Evolutionary conservation across 768 basidiomycete genomes (phyloP).

Genomic region (Macrocybe gigantea): DNA sequence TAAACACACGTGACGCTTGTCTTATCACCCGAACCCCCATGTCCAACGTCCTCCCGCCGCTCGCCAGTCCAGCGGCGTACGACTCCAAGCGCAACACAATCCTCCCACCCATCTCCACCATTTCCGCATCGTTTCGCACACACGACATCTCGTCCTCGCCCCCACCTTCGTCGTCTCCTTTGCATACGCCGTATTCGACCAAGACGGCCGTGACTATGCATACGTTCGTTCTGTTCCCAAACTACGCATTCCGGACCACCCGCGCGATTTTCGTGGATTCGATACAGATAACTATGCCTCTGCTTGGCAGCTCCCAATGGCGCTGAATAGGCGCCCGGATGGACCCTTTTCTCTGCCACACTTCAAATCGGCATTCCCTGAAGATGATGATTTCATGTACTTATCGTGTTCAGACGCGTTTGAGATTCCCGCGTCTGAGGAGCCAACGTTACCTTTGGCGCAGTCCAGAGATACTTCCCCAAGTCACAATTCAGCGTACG

Average conservation of each 20-base stretch:
- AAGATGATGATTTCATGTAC: slow-evolving; percentile 19
- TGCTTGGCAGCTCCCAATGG: slow-evolving; percentile 15
- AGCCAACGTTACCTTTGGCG: slow-evolving; percentile 15
- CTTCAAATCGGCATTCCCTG: slow-evolving; percentile 19
- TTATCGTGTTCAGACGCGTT: slow-evolving; percentile 28
- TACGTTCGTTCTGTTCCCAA: slow-evolving; percentile 30
- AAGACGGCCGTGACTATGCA: slow-evolving; percentile 19
- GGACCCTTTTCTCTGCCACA: slow-evolving; percentile 19
- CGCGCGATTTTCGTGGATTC: slow-evolving; percentile 12
- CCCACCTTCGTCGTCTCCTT: slow-evolving; percentile 31
- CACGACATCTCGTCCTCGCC: slow-evolving; percentile 23
- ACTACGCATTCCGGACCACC: slow-evolving; percentile 11
- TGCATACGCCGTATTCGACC: slow-evolving; percentile 26
- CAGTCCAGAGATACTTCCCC: slow-evolving; percentile 18
- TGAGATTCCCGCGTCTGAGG: slow-evolving; percentile 23
- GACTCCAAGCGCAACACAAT: no score
- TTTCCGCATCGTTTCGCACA: no score
- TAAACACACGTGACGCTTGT: slow-evolving; percentile 33
- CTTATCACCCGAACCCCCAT: slow-evolving; percentile 43
- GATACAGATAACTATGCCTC: slow-evolving; percentile 20
- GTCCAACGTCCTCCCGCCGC: slow-evolving; percentile 26
- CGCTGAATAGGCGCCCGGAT: slow-evolving; percentile 10
- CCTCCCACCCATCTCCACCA: no score
- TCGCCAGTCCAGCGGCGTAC: slow-evolving; percentile 15
- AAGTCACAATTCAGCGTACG: slow-evolving; percentile 18